Evolutionary conservation across 495 filamentous ascomycete species (phyloP), one percentile per base, ranked within the genome.

Genomic region (Podospora sp.): DNA sequence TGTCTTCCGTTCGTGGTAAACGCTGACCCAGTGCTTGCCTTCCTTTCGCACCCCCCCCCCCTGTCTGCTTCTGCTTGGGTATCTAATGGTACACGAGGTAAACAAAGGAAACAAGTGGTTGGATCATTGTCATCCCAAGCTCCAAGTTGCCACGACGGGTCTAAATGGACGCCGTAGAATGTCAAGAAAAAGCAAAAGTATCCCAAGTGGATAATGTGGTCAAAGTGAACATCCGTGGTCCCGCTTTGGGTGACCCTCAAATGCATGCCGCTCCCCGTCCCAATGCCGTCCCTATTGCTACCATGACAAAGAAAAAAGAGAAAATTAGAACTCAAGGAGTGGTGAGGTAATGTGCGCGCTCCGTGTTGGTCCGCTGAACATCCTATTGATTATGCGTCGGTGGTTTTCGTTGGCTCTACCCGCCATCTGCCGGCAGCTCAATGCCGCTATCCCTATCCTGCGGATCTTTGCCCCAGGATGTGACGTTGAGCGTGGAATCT

Each of bases 391-490:
- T 57, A 50, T 20, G 26, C 33, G 4, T 61, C 22, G 29, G 36
- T 35, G 49, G 57, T 60, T 59, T 60, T 25, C 20, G 9, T 25
- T 60, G 29, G 27, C 12, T 57, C 29, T 66, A 78, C 49, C 71
- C 74, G 46, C 75, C 77, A 12, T 83, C 81, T 11, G 61, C 63
- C 33, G 77, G 74, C 57, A 83, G 64, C 63, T 82, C 82, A 71
- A 85, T 83, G 20, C 82, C 84, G 71, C 81, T 86, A 69, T 86
- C 85, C 69, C 84, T 77, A 74, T 86, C 83, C 61, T 83, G 81
- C 18, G 76, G 62, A 26, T 75, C 76, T 56, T 76, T 76, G 46
- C 72, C 67, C 78, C 78, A 81, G 18, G 65, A 57, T 4, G 69
- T 65, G 36, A 67, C 66, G 24, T 69, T 63, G 14, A 73, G 70